Percentiles rank a stretch among this genome's conserved stretches.
Conservation (phyloP, 768 basidiomycete genomes). For the Mycena maculata region DNA sequence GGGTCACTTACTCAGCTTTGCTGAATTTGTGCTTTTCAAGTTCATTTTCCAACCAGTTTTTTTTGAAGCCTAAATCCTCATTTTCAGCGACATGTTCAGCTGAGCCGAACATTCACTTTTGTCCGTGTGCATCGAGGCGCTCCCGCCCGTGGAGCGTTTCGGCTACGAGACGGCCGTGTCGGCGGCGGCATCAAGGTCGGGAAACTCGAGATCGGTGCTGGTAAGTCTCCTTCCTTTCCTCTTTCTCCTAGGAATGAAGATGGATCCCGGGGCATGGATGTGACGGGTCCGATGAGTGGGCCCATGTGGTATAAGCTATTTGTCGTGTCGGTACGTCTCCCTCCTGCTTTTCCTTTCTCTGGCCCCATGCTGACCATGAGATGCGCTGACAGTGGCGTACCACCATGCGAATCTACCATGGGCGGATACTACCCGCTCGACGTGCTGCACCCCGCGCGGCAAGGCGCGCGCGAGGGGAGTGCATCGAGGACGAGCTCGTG, state of each 20-base stretch:
- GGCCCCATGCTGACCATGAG: not conserved
- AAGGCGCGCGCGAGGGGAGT: conserved; percentile 72
- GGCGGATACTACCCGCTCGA: conserved; percentile 97
- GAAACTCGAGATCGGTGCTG: conserved; percentile 82
- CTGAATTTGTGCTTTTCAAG: too few relatives aligned
- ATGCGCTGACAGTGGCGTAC: conserved; percentile 75
- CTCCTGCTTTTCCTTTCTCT: not conserved
- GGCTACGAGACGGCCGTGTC: conserved; percentile 76
- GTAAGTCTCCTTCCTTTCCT: conserved; percentile 51
- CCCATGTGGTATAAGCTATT: conserved; percentile 81
- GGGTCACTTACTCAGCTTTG: too few relatives aligned
- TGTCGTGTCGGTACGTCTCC: conserved; percentile 73
- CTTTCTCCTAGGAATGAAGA: not conserved
- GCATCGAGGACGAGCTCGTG: conserved; percentile 93
- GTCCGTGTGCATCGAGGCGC: conserved; percentile 42
- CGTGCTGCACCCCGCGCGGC: conserved; percentile 80
- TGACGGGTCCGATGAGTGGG: conserved; percentile 58
- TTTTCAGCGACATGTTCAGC: too few relatives aligned
- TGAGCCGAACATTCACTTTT: too few relatives aligned
- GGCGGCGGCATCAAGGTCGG: conserved; percentile 87
- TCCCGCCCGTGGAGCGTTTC: conserved; percentile 71
- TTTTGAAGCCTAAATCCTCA: too few relatives aligned
- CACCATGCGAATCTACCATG: conserved; percentile 90
- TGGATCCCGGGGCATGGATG: not conserved
- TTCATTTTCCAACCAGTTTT: too few relatives aligned